Percentiles rank a stretch among this genome's conserved stretches.
Conservation (phyloP, 495 filamentous ascomycete genomes). For the Penicillium cinerascens region DNA sequence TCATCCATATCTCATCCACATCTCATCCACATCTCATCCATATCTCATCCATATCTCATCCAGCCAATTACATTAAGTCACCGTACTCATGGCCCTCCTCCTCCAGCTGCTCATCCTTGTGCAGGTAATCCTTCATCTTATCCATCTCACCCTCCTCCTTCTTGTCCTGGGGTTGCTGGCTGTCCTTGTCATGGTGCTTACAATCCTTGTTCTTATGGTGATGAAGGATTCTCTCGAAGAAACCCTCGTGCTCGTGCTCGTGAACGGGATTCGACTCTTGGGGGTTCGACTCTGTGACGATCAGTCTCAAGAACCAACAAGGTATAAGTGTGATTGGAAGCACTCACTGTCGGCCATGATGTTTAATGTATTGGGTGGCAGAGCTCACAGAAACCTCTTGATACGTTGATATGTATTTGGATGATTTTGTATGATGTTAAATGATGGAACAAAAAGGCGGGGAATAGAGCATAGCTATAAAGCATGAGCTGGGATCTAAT, state of each 20-base stretch:
- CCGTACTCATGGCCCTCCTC: constrained; percentile 6
- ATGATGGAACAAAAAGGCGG: not conserved
- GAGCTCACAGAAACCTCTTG: not conserved
- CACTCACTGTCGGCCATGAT: constrained; percentile 10
- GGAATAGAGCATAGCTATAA: not conserved
- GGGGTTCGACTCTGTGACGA: constrained; percentile 1
- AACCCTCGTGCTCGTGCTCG: constrained; percentile 13
- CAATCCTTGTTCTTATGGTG: constrained; percentile 5
- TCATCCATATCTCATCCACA: not conserved
- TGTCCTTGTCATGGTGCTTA: not conserved
- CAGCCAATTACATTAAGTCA: constrained; percentile 4
- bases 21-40: not conserved
- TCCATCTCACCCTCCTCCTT: constrained; percentile 6
- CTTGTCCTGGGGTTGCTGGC: not conserved
- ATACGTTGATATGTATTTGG: not conserved
- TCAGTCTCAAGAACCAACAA: not conserved
- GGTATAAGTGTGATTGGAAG: not conserved
- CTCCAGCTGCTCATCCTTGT: constrained; percentile 10
- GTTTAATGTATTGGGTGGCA: not conserved
- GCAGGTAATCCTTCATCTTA: constrained; percentile 12
- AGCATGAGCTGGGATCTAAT: not conserved
- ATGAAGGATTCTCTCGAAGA: constrained; percentile 15
- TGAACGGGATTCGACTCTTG: constrained; percentile 4
- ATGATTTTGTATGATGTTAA: not conserved
- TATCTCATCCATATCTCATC: not conserved